Conservation (phyloP, 1,284 basidiomycete genomes). For the Athelia sp. region DNA sequence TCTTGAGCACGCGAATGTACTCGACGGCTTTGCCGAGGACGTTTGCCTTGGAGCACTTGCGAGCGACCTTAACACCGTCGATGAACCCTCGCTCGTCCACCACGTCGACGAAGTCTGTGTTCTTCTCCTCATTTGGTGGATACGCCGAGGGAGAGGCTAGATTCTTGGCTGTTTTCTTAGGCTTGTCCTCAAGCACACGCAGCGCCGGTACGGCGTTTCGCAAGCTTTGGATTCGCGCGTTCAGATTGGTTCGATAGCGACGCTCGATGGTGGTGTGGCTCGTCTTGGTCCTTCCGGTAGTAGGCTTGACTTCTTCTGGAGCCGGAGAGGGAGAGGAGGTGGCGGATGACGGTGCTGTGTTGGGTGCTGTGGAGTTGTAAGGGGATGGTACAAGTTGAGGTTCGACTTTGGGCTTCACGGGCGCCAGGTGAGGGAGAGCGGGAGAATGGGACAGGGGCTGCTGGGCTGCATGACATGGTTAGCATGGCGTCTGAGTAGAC, state of each 20-base stretch:
- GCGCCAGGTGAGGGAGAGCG: constrained; percentile 12
- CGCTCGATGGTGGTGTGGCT: constrained; percentile 92
- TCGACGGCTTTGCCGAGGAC: constrained; percentile 80
- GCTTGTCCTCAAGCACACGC: constrained; percentile 60
- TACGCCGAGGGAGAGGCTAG: no score
- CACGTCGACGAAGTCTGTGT: constrained; percentile 39
- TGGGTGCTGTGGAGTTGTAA: constrained; percentile 19
- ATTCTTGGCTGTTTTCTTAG: constrained; percentile 32
- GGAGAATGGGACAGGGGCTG: constrained; percentile 33
- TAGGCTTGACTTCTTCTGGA: constrained; percentile 18
- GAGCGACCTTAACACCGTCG: constrained; percentile 77
- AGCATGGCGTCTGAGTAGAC: background rate
- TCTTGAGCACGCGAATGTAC: constrained; percentile 75
- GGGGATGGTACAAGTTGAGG: constrained; percentile 10
- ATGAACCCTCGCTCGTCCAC: constrained; percentile 74
- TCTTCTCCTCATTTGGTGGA: constrained; percentile 28
- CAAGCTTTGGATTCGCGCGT: constrained; percentile 81
- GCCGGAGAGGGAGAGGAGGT: constrained; percentile 27
- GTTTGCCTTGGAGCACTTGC: constrained; percentile 82
- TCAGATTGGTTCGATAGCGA: constrained; percentile 85
- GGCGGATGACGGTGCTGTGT: constrained; percentile 23
- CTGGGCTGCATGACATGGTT: constrained; percentile 15
- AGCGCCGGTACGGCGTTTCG: constrained; percentile 81
- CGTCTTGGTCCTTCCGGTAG: constrained; percentile 58
- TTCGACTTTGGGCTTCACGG: constrained; percentile 1